phyloP scores from a whole-genome alignment of 2,329 filamentous ascomycete species.

The Penicillium psychrosexuale region DNA sequence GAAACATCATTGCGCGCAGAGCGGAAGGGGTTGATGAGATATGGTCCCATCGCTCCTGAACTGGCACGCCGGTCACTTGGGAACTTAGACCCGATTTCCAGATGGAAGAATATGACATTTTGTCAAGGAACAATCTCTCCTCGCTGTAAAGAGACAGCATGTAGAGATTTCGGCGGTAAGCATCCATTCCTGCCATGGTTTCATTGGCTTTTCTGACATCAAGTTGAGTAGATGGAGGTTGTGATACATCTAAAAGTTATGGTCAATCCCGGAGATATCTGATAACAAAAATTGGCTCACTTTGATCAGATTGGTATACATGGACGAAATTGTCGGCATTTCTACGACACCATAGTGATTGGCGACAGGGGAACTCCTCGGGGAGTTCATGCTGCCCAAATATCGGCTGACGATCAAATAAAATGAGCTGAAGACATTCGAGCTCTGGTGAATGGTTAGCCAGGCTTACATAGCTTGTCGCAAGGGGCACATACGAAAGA shows the following conservation, averaged over 20 bases:
- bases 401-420: conserved; percentile 1
- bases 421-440: conserved; percentile 1
- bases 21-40: background rate
- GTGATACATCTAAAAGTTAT: background rate
- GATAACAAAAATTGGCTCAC: background rate
- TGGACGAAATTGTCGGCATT: background rate
- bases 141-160: conserved; percentile 2
- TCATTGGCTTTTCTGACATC: background rate
- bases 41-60: background rate
- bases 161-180: conserved; percentile 1
- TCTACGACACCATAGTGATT: conserved; percentile 1
- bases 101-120: conserved; percentile 1
- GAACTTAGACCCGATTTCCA: background rate
- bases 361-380: background rate
- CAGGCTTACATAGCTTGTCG: background rate
- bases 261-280: background rate
- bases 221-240: background rate
- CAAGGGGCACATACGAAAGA: background rate
- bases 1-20: background rate
- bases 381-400: conserved; percentile 1
- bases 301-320: background rate
- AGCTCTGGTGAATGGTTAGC: background rate
- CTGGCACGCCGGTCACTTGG: background rate
- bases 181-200: background rate
- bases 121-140: conserved; percentile 1